A percentile compares a stretch with the other conserved stretches of the same genome.
Conservation (phyloP, 148 eudicot genomes). For the Silene conica region DNA sequence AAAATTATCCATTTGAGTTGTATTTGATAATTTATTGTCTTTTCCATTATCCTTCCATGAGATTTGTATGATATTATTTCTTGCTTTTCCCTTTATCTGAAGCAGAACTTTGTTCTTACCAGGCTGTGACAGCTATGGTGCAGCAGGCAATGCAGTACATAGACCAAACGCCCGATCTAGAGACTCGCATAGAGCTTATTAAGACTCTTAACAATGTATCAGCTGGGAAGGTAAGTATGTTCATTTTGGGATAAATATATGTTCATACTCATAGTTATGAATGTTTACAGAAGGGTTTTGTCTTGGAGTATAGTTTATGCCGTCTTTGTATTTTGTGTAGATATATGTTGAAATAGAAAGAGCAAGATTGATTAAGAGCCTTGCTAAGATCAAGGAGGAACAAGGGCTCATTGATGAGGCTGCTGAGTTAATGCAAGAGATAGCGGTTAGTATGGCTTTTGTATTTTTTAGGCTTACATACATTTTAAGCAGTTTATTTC, state of each 20-base stretch:
- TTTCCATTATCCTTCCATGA: not conserved
- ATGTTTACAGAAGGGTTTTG: slow-evolving; percentile 6
- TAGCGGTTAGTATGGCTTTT: slow-evolving; percentile 59
- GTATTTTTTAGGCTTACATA: not conserved
- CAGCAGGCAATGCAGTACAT: slow-evolving; percentile 90
- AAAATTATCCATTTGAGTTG: not conserved
- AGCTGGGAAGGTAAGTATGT: slow-evolving; percentile 73
- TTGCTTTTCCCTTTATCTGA: slow-evolving; percentile 5
- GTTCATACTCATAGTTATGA: not conserved
- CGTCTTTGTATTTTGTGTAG: slow-evolving; percentile 26
- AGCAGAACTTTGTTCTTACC: slow-evolving; percentile 5
- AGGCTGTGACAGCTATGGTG: slow-evolving; percentile 96
- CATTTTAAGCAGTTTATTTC: not conserved
- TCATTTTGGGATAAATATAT: not conserved
- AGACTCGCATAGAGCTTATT: slow-evolving; percentile 80
- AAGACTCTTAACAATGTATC: slow-evolving; percentile 84
- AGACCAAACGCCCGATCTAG: slow-evolving; percentile 86
- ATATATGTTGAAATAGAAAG: slow-evolving; percentile 95
- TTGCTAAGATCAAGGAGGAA: slow-evolving; percentile 90
- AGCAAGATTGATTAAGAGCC: slow-evolving; percentile 72
- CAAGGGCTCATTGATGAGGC: slow-evolving; percentile 91
- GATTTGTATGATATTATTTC: not conserved
- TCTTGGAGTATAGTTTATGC: not conserved
- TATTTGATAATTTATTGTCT: not conserved
- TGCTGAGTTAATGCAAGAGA: slow-evolving; percentile 97